These are phyloP conservation scores for Blastocystis sp. DNA, from an alignment of 352 stramenopile species.

Conservation along the genomic window DNA sequence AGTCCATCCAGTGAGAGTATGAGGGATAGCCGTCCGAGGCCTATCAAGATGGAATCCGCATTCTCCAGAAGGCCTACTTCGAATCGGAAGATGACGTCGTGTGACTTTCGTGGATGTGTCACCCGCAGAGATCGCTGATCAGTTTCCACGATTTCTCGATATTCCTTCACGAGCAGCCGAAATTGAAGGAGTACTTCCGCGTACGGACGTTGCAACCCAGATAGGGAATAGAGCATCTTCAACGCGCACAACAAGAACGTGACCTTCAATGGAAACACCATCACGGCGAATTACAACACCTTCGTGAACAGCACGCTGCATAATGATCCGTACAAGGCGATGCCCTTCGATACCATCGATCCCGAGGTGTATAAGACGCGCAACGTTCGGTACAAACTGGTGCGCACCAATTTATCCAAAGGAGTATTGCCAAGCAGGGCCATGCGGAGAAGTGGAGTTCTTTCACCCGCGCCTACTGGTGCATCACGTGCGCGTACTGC, in stretches of 20 bases:
- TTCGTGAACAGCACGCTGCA: conserved; percentile 17
- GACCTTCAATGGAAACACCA: conserved; percentile 60
- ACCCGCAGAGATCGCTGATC: conserved; percentile 25
- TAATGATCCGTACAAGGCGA: conserved; percentile 42
- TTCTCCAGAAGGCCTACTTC: conserved; percentile 57
- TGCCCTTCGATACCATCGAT: conserved; percentile 63
- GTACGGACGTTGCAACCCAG: background rate
- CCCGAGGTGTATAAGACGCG: conserved; percentile 58
- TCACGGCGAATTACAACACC: conserved; percentile 61
- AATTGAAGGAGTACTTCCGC: conserved; percentile 55
- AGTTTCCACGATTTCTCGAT: conserved; percentile 65
- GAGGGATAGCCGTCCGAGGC: conserved; percentile 37
- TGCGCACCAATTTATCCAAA: background rate
- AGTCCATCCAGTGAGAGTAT: background rate
- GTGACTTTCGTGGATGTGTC: background rate
- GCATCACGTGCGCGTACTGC: conserved; percentile 60
- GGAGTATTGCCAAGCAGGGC: conserved; percentile 33
- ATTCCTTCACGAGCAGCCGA: conserved; percentile 50
- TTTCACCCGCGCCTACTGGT: conserved; percentile 66
- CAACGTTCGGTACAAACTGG: conserved; percentile 1
- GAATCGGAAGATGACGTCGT: conserved; percentile 29
- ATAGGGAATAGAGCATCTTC: conserved; percentile 34
- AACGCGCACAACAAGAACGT: conserved; percentile 56
- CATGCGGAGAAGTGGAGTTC: conserved; percentile 36
- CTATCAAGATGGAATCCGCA: conserved; percentile 62